Base-by-base conservation (phyloP, 306 rosid genomes). In the Geum urbanum region DNA sequence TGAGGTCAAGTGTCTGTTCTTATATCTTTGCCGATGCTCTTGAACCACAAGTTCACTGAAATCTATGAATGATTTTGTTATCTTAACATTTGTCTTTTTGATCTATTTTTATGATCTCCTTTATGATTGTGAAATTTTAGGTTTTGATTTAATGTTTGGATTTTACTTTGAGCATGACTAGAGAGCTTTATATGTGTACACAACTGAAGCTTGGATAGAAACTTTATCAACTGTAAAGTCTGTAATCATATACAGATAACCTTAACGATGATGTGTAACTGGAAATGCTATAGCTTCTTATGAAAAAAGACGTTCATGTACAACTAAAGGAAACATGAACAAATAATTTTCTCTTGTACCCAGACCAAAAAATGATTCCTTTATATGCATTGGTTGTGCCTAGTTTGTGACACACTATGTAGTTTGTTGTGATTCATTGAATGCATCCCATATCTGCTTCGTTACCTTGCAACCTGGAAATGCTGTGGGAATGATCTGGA, bases 401-500 rank as follows among this genome's bases (percentile, higher is more conserved):
- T 8, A 14, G 59, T 9, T 43, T 20, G 20, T 11, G 44, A 12
- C 64, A 59, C 51, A 20, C 52, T 16, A 1, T 51, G 50, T 41
- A 19, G 66, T 18, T 3, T 3, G 1, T 43, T 27, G 66, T 54
- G 66, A 44, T 40, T 45, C 24, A 18, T 16, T 9, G 2, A 44
- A 4, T 20, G 19, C 43, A 24, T 8, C 62, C 22, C 56, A 15
- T 47, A 18, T 52, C 45, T 19, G 43, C 63, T 22, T 48, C 55
- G 19, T 89, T 81, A 82, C 61, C 84, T 55, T 18, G 78, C 53
- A 69, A 75, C 55, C 63, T 72, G 84, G 75, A 56, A 84, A 1
- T 91, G 82, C 24, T 68, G 80, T 3, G 90, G 84, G 71, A 86
- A 84, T 37, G 75, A n/a, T 81, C 70, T 84, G 54, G 89, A 77